Evolutionary conservation across 805 yeast species (phyloP), one percentile per base, ranked within the genome.

Genomic region (Soucietia sequanensis): DNA sequence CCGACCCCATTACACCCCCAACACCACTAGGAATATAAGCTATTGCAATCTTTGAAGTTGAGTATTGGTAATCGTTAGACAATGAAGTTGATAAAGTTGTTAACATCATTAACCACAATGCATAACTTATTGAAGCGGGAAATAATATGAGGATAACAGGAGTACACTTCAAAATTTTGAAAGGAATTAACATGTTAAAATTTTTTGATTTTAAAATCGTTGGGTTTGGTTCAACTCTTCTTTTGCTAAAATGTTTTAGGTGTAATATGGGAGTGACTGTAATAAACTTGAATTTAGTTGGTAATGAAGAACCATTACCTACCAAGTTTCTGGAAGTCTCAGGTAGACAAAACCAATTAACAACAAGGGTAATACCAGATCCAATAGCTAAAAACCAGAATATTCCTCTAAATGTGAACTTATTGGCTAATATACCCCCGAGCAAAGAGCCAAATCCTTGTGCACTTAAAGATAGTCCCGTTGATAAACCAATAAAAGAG

Each of bases 391-490:
- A 57, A 41, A 84, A 81, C 80, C 86, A 81, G 47, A 83, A 82
- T 10, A 80, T 72, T 0, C 87, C 78, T 42, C 88, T 67, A 95
- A 95, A 87, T 12, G 46, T 49, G 47, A 53, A 60, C 11, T 50
- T 31, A 14, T 50, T 27, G 3, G 51, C 46, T 13, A 60, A 29
- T 14, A 74, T 70, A 3, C 77, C 65, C 68, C 84, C 52, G 15
- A 87, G 58, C 13, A 88, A 62, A 0, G 93, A 88, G 11, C 93
- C 89, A 42, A 87, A 68, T 1, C 84, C 87, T 47, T 81, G 83
- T 2, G 93, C 95, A 7, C 81, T 44, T 23, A 82, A 67, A 9
- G 80, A 72, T 18, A 80, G 60, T 0, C 93, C 90, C 10, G 76
- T 54, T 0, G 75, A 72, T 14, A 79, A 44, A 0, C 91, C 91